phyloP scores from a whole-genome alignment of 345 rosid species.

The Excoecaria agallocha region DNA sequence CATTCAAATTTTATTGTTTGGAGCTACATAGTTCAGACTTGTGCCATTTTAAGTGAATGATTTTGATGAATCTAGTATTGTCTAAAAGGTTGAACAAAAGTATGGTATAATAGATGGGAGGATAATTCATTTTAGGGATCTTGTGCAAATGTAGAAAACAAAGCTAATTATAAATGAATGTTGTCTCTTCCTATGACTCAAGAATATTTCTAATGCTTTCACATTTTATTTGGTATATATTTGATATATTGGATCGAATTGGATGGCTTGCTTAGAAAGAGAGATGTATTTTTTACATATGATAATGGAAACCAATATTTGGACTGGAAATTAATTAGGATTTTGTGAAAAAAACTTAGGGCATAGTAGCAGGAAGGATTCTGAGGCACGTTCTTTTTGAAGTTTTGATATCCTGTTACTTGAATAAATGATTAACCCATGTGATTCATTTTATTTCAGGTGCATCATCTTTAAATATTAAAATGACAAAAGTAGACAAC shows the following conservation, averaged over 20 bases:
- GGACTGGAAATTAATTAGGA: background rate
- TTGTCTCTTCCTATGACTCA: background rate
- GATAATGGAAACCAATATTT: constrained; percentile 2
- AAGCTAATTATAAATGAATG: background rate
- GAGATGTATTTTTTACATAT: constrained; percentile 10
- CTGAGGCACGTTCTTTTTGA: background rate
- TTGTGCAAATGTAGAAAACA: background rate
- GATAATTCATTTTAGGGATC: background rate
- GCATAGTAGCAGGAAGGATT: background rate
- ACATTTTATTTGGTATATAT: background rate
- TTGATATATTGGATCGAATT: background rate
- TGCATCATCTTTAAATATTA: background rate
- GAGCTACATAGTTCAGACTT: background rate
- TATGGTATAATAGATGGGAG: background rate
- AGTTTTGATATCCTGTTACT: background rate
- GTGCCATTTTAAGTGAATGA: background rate
- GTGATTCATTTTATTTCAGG: background rate
- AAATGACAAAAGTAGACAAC: constrained; percentile 10
- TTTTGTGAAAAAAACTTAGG: background rate
- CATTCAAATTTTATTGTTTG: background rate
- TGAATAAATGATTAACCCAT: background rate
- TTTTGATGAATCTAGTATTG: background rate
- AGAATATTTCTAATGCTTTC: background rate
- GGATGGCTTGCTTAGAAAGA: background rate
- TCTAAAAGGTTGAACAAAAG: background rate